Evolutionary conservation across 352 stramenopile species (phyloP), one percentile per base, ranked within the genome.

Genomic region (Globisporangium radiosum): DNA sequence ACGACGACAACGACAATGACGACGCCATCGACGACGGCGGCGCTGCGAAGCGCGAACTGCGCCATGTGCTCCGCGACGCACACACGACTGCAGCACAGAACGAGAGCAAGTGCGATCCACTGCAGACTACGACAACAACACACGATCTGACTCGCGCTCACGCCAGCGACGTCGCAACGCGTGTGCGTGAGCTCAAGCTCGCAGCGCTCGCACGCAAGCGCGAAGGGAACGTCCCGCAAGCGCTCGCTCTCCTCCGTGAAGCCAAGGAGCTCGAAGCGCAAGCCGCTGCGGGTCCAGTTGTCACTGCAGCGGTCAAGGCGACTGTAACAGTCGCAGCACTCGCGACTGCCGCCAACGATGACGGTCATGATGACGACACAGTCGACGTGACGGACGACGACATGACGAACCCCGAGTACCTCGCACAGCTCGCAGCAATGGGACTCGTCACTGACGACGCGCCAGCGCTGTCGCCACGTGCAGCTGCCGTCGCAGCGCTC

Each of bases 381-480:
- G 65, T 90, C 11, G 71, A 91, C 58, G 78, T 91, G 40, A 91
- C 83, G 15, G 83, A 91, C 15, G 79, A 88, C 44, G 83, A 93
- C 47, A 87, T 93, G 79, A 51, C 78, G 37, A 69, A 93, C 47
- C 83, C 83, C 3, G 77, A 82, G 39, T 89, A 77, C 63, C 62
- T 89, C 37, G 69, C 81, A 15, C 76, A 91, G 59, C 59, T 93
- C 11, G 70, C 69, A 14, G 59, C 57, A 14, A 69, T 90, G 54
- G 77, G 81, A 9, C 61, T 86, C 40, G 62, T 61, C 7, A 57
- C 65, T 2, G 38, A 73, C 14, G 25, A 15, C n/a, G 36, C 8
- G n/a, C 15, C n/a, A n/a, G 2, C 25, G 25, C 25, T 33, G 17
- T 50, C 5, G 43, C 62, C 17, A 62, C 25, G 25, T 33, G 25